A percentile compares a stretch with the other conserved stretches of the same genome.
phyloP scores from a whole-genome alignment of 139 green algal genomes.

The Pycnococcus provasolii region DNA sequence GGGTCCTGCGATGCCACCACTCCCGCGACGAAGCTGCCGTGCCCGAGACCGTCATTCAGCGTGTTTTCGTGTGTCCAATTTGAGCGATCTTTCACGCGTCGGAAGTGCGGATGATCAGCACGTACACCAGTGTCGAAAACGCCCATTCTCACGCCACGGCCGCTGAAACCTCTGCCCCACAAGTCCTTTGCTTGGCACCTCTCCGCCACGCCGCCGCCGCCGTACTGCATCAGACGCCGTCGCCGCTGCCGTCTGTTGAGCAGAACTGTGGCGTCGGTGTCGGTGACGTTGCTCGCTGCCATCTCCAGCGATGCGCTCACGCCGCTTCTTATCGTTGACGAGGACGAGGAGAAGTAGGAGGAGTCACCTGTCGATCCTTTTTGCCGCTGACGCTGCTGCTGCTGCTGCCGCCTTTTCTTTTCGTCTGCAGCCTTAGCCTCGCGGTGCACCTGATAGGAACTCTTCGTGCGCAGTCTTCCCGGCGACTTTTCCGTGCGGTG shows the following conservation, averaged over 20 bases:
- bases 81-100: conserved; percentile 58
- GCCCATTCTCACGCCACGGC: conserved; percentile 66
- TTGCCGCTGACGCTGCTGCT: no score
- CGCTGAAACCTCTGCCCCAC: conserved; percentile 68
- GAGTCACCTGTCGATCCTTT: no score
- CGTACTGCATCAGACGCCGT: background rate
- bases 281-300: background rate
- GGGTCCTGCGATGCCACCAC: conserved; percentile 68
- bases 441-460: conserved; percentile 19
- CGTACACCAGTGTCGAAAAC: conserved; percentile 97
- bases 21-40: conserved; percentile 94
- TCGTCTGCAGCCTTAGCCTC: no score
- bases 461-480: background rate
- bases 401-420: no score
- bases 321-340: background rate
- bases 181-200: conserved; percentile 30
- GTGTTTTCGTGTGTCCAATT: conserved; percentile 96
- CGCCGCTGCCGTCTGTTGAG: background rate
- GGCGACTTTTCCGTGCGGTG: no score
- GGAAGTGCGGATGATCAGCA: conserved; percentile 78
- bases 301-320: background rate
- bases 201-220: background rate
- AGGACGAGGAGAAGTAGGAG: no score
- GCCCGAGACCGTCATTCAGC: conserved; percentile 83
- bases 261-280: background rate